Base-by-base conservation (phyloP, 768 basidiomycete genomes). In the Sporobolomyces phaffii region DNA sequence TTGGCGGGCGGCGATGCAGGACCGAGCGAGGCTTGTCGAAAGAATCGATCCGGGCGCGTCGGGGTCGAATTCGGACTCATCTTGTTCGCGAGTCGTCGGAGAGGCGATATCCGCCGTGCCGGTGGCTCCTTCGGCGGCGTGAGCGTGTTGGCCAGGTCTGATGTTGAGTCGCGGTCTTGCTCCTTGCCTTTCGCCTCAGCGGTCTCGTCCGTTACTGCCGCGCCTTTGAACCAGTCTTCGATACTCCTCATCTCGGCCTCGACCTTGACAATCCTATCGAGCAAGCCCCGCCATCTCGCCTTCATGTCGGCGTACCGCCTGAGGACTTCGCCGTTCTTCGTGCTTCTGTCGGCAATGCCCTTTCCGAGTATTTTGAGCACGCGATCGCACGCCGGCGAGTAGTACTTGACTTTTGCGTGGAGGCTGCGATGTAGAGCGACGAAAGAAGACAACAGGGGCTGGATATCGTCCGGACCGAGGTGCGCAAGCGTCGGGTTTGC, bases 251-350 rank as follows among this genome's bases (percentile, higher is more conserved):
- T 89, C 69, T 92, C 90, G 31, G 81, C 78, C 72, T 93, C 90
- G 15, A 90, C 89, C 62, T 88, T 81, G 26, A 82, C 75, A 72
- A 96, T 91, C 56, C 89, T 84, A 60, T 91, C 89, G 68, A 83
- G 83, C 38, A 96, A 80, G 70, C 83, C 85, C 67, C 83, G 83
- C 91, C 91, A 96, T 53, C 90, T 83, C 72, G 88, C 85, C 24
- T 87, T 87, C 68, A 90, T 90, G 74, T 96, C 93, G 3, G 88
- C 87, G 76, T 90, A 90, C 72, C 91, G 82, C 66, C 93, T 83
- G 53, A 98, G 79, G 38, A 91, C 91, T 79, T 97, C 94, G 1
- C 94, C 94, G 70, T 97, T 98, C 83, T 91, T 93, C 26, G 93
- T 97, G 8, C 91, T 87, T 61, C 93, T 85, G 70, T 96, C 92